Base-by-base conservation (phyloP, 75 land plant genomes). In the Pseudotsuga menziesii region DNA sequence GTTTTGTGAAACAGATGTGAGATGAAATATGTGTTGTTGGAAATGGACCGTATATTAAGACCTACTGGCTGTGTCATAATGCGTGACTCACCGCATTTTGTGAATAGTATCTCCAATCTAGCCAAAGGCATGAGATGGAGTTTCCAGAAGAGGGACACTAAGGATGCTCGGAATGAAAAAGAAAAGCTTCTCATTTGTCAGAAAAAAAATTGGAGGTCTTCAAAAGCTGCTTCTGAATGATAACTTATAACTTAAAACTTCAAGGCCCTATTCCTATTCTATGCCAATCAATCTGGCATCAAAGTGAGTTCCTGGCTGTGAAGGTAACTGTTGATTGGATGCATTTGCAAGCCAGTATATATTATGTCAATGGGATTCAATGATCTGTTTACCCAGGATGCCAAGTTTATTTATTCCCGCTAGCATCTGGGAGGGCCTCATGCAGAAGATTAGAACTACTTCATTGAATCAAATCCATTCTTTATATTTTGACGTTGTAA, bases 31-130 rank as follows among this genome's bases (percentile, higher is more conserved):
- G 85, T 91, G 15, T 77, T 91, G 25, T 79, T 91, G 58, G 93
- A 91, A 76, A 91, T 91, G 91, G 82, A 91, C 58, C 77, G 93
- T 12, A 89, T 91, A 16, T 79, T 91, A 72, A 85, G 93, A 13
- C 93, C 93, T 0, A 76, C 89, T 73, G 93, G 93, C 3, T 85
- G 82, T 20, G 83, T 84, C 4, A 81, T 88, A 54, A 76, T 89
- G 54, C 77, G 93, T n/a, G 93, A 91, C 57, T 85, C 87, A 13
- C 88, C 87, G 9, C 92, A 89, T 60, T 58, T 89, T 1, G 61
- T 91, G 54, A 81, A 73, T 80, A 89, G 87, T 73, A 86, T 85
- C 7, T 82, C 78, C 59, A 69, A 70, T 54, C 79, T 81, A 20
- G 80, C 92, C 4, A 76, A 78, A 59, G 79, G 81, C 32, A 79